Base-by-base conservation (phyloP, 2,329 filamentous ascomycete genomes). In the Podosphaera aphanis region DNA sequence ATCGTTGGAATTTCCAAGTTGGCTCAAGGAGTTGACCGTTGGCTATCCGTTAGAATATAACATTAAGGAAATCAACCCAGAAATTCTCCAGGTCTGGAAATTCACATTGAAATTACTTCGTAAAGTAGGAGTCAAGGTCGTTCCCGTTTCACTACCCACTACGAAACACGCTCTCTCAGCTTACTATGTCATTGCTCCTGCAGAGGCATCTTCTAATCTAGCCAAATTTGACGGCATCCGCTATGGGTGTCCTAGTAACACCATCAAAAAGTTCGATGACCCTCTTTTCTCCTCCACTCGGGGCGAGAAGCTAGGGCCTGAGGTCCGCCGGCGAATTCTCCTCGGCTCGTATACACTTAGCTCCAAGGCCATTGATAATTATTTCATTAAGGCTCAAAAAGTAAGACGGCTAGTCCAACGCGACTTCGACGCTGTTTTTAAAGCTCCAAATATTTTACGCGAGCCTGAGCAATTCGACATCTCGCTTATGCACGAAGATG, bases 221-320 rank as follows among this genome's bases (percentile, higher is more conserved):
- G 83, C 90, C 47, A 94, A 93, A 60, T 98, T 94, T 60, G 92
- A 98, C 56, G 90, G 90, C 18, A 75, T 95, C n/a, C 79, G 90
- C 10, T 98, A 93, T 61, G 90, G 90, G 1, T 46, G 46, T 35
- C 53, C 55, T 19, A 27, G 36, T 13, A 37, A 38, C 10, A 16
- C n/a, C 15, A 45, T 23, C 21, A 44, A 59, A 8, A 46, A 56
- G 7, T 69, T 66, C 41, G 67, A 77, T 48, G 68, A 71, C n/a
- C 70, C 76, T 0, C 66, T 93, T 1, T 95, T 90, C 60, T 75
- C 85, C 0, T 67, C 70, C 36, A 84, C 82, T 0, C 74, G 90
- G 47, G 79, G 77, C 13, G 61, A 66, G 29, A 77, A 78, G 0
- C 85, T 98, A 52, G 90, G 90, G 5, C 66, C 71, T 5, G 90